phyloP scores from a whole-genome alignment of 2,329 filamentous ascomycete species.

The Phialocephala sp. region DNA sequence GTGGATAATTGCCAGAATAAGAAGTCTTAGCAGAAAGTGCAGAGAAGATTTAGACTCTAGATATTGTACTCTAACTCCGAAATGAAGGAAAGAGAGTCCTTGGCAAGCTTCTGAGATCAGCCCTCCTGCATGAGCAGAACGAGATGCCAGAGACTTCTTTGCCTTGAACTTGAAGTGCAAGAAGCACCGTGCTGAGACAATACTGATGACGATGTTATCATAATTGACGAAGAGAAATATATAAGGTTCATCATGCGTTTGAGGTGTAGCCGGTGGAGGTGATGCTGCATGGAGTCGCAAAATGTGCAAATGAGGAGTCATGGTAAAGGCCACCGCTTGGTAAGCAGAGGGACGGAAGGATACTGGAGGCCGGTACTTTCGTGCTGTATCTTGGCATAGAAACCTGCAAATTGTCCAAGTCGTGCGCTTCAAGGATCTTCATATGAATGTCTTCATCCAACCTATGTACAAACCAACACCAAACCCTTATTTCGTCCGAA shows the following conservation, averaged over 20 bases:
- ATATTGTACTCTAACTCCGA: background rate
- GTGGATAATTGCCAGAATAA: slow-evolving; percentile 1
- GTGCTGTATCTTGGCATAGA: background rate
- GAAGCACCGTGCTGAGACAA: background rate
- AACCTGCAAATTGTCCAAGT: background rate
- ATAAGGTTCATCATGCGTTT: background rate
- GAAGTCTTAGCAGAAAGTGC: background rate
- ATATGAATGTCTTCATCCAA: slow-evolving; percentile 1
- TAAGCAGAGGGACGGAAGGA: background rate
- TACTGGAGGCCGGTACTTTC: background rate
- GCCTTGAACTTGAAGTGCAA: background rate
- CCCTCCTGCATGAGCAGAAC: background rate
- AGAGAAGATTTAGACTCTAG: background rate
- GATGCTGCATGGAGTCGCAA: background rate
- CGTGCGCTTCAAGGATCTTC: background rate
- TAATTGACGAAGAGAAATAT: background rate
- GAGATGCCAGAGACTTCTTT: background rate
- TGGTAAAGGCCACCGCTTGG: background rate
- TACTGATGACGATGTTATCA: background rate
- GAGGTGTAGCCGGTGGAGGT: background rate
- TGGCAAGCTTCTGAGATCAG: background rate
- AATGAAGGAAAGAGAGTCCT: background rate
- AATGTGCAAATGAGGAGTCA: background rate
- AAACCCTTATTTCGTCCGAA: slow-evolving; percentile 73
- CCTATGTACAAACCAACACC: slow-evolving; percentile 36